phyloP scores from a whole-genome alignment of 371 early-diverging fungal genomes.

The Nematocida minor region DNA sequence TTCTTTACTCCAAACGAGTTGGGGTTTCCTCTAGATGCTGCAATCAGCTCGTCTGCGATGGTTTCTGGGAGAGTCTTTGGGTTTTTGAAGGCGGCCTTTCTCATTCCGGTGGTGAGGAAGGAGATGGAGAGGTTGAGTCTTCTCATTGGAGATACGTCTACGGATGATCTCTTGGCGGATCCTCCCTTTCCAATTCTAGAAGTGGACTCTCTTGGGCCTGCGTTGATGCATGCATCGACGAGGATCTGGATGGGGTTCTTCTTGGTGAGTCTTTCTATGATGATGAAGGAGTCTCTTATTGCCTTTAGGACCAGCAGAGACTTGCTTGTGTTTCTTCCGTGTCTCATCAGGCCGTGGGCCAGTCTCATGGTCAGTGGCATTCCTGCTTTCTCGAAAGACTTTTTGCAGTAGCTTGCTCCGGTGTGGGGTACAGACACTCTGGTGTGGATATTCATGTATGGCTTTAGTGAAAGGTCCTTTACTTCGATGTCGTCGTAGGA shows the following conservation, averaged over 20 bases:
- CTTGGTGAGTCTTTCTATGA: slow-evolving; percentile 93
- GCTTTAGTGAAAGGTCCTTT: slow-evolving; percentile 54
- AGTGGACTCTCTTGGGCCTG: slow-evolving; percentile 98
- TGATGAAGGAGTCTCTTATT: slow-evolving; percentile 96
- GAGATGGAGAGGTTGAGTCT: slow-evolving; percentile 94
- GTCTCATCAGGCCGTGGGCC: slow-evolving; percentile 98
- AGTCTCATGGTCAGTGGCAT: slow-evolving; percentile 98
- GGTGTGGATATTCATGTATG: slow-evolving; percentile 59
- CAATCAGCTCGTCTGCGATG: slow-evolving; percentile 98
- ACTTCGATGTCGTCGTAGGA: slow-evolving; percentile 60
- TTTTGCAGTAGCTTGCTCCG: slow-evolving; percentile 40
- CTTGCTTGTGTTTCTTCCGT: slow-evolving; percentile 99
- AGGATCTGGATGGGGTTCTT: slow-evolving; percentile 96
- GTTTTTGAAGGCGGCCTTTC: slow-evolving; percentile 81
- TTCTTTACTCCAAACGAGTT: slow-evolving; percentile 72
- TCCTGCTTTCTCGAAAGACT: slow-evolving; percentile 65
- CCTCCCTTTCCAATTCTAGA: slow-evolving; percentile 98
- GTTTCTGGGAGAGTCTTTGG: slow-evolving; percentile 97
- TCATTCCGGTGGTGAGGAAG: slow-evolving; percentile 85
- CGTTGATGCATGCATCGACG: slow-evolving; percentile 98
- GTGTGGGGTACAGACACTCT: slow-evolving; percentile 63
- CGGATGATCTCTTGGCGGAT: slow-evolving; percentile 98
- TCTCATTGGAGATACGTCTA: slow-evolving; percentile 97
- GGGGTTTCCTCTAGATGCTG: slow-evolving; percentile 71
- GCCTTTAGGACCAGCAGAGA: slow-evolving; percentile 95